Percentiles rank a stretch among this genome's conserved stretches.
phyloP scores from a whole-genome alignment of 345 rosid species.

The Luvunga scandens region DNA sequence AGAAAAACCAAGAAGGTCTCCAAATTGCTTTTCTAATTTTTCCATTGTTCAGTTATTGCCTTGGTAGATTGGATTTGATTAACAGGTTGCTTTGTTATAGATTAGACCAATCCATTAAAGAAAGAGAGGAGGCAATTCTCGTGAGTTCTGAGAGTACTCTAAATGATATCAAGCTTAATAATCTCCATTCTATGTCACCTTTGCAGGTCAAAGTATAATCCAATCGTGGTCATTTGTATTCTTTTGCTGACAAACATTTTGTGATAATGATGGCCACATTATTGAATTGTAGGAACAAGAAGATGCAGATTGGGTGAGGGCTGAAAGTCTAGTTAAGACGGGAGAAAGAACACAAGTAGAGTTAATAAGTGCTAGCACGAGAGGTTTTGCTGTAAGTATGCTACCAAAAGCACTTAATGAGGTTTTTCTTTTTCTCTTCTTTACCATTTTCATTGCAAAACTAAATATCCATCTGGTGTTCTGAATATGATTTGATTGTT shows the following conservation, averaged over 20 bases:
- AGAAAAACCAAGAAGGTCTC: conserved; percentile 73
- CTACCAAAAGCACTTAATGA: neutral
- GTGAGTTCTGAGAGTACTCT: conserved; percentile 27
- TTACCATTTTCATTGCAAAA: conserved; percentile 10
- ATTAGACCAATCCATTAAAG: conserved; percentile 45
- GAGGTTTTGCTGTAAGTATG: conserved; percentile 82
- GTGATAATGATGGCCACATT: conserved; percentile 19
- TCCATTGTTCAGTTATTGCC: conserved; percentile 5
- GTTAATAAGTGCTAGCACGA: conserved; percentile 68
- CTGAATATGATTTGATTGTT: conserved; percentile 8
- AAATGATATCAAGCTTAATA: conserved; percentile 32
- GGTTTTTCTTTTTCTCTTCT: neutral
- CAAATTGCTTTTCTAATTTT: conserved; percentile 10
- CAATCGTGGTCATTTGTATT: neutral
- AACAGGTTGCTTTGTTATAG: conserved; percentile 42
- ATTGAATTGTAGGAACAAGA: conserved; percentile 46
- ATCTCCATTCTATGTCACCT: conserved; percentile 42
- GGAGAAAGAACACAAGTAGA: conserved; percentile 70
- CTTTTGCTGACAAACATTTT: neutral
- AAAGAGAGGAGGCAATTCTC: conserved; percentile 29
- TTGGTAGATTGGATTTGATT: conserved; percentile 13
- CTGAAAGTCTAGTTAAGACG: conserved; percentile 53
- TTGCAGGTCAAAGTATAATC: conserved; percentile 47
- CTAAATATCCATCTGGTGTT: conserved; percentile 5
- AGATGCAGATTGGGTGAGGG: conserved; percentile 71